These are phyloP conservation scores for Pelargonium australe DNA, from an alignment of 441 rosid genomes.

Conservation along the genomic window DNA sequence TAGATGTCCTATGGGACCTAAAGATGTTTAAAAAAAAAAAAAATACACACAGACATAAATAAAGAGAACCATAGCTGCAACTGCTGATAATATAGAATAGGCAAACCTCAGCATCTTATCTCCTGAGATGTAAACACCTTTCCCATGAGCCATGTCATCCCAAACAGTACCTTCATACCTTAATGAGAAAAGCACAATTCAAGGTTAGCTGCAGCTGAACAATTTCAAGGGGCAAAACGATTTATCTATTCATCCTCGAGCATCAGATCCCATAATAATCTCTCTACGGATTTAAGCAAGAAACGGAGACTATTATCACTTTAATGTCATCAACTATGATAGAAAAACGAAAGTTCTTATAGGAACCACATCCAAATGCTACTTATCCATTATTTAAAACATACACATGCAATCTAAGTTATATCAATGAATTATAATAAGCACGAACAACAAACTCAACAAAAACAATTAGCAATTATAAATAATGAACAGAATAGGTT, in stretches of 20 bases:
- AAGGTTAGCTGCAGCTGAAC: too few species aligned
- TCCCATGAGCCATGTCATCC: slow-evolving; percentile 94
- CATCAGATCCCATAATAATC: too few species aligned
- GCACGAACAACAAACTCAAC: too few species aligned
- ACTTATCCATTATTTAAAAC: not conserved
- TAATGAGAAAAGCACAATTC: slow-evolving; percentile 19
- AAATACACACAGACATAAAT: not conserved
- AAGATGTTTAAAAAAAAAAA: not conserved
- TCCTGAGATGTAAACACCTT: slow-evolving; percentile 80
- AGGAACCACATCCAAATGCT: too few species aligned
- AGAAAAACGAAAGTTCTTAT: too few species aligned
- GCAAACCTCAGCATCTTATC: slow-evolving; percentile 68
- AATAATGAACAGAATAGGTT: not conserved
- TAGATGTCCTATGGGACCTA: not conserved
- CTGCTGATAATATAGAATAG: not conserved
- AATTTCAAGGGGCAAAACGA: too few species aligned
- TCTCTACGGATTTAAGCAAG: too few species aligned
- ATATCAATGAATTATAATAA: not conserved
- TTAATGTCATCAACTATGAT: too few species aligned
- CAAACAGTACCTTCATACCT: slow-evolving; percentile 92
- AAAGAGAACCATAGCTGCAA: slow-evolving; percentile 7
- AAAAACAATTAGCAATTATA: too few species aligned
- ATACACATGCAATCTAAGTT: not conserved
- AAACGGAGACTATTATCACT: too few species aligned
- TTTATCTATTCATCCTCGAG: too few species aligned